Conservation (phyloP, 306 rosid genomes). For the Acacia crassicarpa region DNA sequence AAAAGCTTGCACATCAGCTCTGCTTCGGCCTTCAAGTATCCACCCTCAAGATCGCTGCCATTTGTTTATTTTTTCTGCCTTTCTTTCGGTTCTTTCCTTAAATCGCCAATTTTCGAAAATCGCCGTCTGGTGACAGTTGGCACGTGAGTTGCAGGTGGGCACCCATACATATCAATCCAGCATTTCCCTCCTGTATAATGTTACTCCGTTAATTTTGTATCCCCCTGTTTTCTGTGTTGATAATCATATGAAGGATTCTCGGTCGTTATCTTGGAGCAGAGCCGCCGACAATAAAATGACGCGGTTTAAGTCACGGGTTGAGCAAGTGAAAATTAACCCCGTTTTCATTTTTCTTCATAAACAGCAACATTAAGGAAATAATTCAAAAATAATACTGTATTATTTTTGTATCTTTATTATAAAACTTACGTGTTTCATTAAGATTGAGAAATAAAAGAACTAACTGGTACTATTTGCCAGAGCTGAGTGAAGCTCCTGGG, state of each 20-base stretch:
- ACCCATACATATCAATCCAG: neutral
- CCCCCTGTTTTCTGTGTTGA: neutral
- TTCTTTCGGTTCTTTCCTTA: neutral
- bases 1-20: neutral
- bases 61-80: neutral
- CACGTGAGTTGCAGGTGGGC: slow-evolving; percentile 11
- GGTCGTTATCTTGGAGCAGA: neutral
- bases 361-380: neutral
- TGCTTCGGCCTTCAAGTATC: neutral
- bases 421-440: neutral
- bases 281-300: neutral
- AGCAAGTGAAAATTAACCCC: neutral
- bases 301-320: neutral
- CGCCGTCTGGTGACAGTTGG: slow-evolving; percentile 3
- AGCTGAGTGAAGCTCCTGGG: neutral
- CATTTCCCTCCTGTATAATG: neutral
- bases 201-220: neutral
- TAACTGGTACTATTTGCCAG: too few species aligned
- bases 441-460: neutral
- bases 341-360: neutral
- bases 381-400: too few species aligned
- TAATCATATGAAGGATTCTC: neutral
- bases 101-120: neutral
- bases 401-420: too few species aligned
- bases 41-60: slow-evolving; percentile 1